phyloP scores from a whole-genome alignment of 208 protist genomes.

The Balamuthia mandrillaris region DNA sequence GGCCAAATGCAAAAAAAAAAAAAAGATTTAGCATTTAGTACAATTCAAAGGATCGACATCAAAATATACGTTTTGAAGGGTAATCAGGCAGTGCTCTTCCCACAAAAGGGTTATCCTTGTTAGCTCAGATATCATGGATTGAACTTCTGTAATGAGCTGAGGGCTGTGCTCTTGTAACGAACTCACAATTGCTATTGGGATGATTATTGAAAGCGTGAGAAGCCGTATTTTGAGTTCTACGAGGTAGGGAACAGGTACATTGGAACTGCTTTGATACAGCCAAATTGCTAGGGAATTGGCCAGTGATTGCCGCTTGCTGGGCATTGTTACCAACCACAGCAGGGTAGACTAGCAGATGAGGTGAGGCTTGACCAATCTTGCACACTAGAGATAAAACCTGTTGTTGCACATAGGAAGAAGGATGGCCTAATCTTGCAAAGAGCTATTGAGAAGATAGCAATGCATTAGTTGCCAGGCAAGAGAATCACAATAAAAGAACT shows the following conservation, averaged over 20 bases:
- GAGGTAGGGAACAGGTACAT: too few relatives aligned
- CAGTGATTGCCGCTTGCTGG: too few relatives aligned
- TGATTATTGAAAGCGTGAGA: too few relatives aligned
- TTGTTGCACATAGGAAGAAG: background rate
- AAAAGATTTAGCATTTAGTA: background rate
- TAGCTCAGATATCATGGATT: constrained; percentile 49
- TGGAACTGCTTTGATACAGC: too few relatives aligned
- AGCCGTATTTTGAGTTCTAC: too few relatives aligned
- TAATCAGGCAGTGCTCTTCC: constrained; percentile 52
- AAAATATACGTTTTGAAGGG: constrained; percentile 17
- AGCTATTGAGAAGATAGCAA: constrained; percentile 15
- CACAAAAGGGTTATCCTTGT: constrained; percentile 55
- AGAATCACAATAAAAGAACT: background rate
- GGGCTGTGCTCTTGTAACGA: background rate
- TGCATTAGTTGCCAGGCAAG: background rate
- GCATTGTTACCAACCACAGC: constrained; percentile 40
- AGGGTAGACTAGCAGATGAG: constrained; percentile 49
- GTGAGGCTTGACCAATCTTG: constrained; percentile 33
- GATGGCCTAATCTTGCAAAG: constrained; percentile 47
- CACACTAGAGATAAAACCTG: constrained; percentile 40
- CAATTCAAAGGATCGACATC: too few relatives aligned
- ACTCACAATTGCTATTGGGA: background rate
- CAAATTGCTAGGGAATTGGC: too few relatives aligned
- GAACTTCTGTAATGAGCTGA: background rate
- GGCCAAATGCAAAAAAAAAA: background rate